These are phyloP conservation scores for Fusarium sp. DNA, from an alignment of 2,329 filamentous ascomycete species.

Conservation along the genomic window DNA sequence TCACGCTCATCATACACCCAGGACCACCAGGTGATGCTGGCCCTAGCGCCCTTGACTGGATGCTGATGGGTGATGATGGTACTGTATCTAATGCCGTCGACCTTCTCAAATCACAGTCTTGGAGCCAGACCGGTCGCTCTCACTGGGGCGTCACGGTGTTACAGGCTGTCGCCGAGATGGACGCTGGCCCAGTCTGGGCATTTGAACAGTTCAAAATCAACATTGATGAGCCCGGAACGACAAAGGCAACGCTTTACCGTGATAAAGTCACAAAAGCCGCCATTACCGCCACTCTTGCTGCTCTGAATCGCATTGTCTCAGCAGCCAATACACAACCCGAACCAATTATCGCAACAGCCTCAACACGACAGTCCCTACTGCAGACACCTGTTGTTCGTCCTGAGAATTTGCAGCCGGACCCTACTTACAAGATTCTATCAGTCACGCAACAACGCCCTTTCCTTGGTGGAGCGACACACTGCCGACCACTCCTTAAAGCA, in stretches of 20 bases:
- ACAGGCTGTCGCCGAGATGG: slow-evolving; percentile 35
- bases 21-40: slow-evolving; percentile 35
- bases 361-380: neutral
- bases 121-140: slow-evolving; percentile 27
- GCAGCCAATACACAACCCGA: slow-evolving; percentile 3
- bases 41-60: slow-evolving; percentile 34
- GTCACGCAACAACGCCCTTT: slow-evolving; percentile 20
- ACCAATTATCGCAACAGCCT: neutral
- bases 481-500: slow-evolving; percentile 24
- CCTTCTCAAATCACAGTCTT: slow-evolving; percentile 23
- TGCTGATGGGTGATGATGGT: slow-evolving; percentile 35
- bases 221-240: slow-evolving; percentile 22
- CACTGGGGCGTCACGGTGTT: slow-evolving; percentile 38
- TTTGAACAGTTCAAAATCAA: slow-evolving; percentile 35
- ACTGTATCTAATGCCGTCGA: slow-evolving; percentile 10
- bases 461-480: slow-evolving; percentile 7
- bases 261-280: slow-evolving; percentile 23
- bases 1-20: slow-evolving; percentile 33
- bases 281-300: slow-evolving; percentile 18
- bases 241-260: slow-evolving; percentile 33
- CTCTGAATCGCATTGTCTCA: slow-evolving; percentile 14
- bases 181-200: slow-evolving; percentile 36
- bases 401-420: slow-evolving; percentile 2
- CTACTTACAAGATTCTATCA: neutral
- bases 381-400: neutral